Conservation (phyloP, 202 grass and related monocot species). For the Schoenoplectus triqueter region DNA sequence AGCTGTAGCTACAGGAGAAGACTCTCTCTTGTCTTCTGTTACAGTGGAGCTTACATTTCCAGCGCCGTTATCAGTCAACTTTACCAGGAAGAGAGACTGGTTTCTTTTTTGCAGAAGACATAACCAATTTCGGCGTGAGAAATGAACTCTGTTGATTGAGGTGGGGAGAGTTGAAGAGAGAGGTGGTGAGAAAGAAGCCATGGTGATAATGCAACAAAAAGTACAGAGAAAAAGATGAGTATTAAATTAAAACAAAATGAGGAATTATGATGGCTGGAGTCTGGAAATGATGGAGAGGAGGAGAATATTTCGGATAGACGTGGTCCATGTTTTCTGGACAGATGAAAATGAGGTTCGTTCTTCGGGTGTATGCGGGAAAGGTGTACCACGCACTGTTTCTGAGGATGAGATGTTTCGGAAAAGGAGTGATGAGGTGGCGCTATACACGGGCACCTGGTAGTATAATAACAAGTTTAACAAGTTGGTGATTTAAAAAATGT, state of each 20-base stretch:
- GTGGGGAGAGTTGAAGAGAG: slow-evolving; percentile 39
- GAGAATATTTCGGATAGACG: background rate
- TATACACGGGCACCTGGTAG: background rate
- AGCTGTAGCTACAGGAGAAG: slow-evolving; percentile 29
- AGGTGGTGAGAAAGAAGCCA: slow-evolving; percentile 47
- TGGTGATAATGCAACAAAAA: slow-evolving; percentile 28
- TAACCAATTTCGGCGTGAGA: slow-evolving; percentile 6
- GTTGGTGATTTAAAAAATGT: too few relatives aligned
- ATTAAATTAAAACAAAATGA: background rate
- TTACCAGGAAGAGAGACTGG: slow-evolving; percentile 23
- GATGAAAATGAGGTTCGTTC: background rate
- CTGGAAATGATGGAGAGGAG: slow-evolving; percentile 3
- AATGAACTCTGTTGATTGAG: slow-evolving; percentile 31
- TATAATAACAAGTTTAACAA: too few relatives aligned
- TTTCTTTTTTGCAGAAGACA: slow-evolving; percentile 13
- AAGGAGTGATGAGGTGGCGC: slow-evolving; percentile 23
- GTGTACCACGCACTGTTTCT: background rate
- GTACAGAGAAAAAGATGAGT: slow-evolving; percentile 33
- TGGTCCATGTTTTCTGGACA: background rate
- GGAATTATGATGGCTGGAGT: slow-evolving; percentile 26
- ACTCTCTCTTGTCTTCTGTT: slow-evolving; percentile 26
- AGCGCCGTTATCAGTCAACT: slow-evolving; percentile 33
- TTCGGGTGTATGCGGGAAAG: background rate
- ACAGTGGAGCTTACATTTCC: slow-evolving; percentile 20
- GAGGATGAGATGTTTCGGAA: slow-evolving; percentile 18